Evolutionary conservation across 805 yeast genomes (phyloP), one percentile per base, ranked within the genome.

Genomic region (Starmerella geochares): DNA sequence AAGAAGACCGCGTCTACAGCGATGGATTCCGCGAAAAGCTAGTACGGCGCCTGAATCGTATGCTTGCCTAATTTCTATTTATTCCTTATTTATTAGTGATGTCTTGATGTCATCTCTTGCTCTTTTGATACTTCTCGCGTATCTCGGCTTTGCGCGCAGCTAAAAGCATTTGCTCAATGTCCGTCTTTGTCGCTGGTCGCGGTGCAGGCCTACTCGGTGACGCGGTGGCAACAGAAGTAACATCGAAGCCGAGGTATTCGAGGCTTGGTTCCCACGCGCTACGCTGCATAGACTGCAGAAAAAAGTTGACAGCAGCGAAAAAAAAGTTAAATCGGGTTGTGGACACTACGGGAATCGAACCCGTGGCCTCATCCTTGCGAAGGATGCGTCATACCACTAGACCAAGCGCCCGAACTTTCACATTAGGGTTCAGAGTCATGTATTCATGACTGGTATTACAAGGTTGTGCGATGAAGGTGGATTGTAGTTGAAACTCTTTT

Each of bases 311-410:
- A 7, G 10, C n/a, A 28, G 42, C 35, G 46, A 55, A 36, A 50
- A 55, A 50, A 45, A 25, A 19, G 25, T n/a, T 25, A 16, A 27
- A 40, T 40, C 31, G 42, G 20, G 21, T 5, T 38, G 33, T 40
- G 69, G 69, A 68, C 61, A 63, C 64, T 61, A 61, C 66, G 67
- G 68, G 69, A 64, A 63, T 66, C 64, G 69, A 66, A 66, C 69
- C 68, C 66, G 64, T 61, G 69, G 62, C 67, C 69, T 66, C 65
- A 61, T 66, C 69, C 66, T 66, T 33, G 28, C 37, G 47, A 16
- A 27, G 23, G 28, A 46, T 86, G 86, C 94, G 94, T 94, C 85
- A 92, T 86, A 85, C 95, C 95, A 83, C 94, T 85, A 83, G 84
- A 94, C 94, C 83, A 84, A 83, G 57, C 54, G 57, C 55, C 55